A percentile compares a stretch with the other conserved stretches of the same genome.
phyloP scores from a whole-genome alignment of 2,329 filamentous ascomycete genomes.

The Pseudogymnoascus sp. region DNA sequence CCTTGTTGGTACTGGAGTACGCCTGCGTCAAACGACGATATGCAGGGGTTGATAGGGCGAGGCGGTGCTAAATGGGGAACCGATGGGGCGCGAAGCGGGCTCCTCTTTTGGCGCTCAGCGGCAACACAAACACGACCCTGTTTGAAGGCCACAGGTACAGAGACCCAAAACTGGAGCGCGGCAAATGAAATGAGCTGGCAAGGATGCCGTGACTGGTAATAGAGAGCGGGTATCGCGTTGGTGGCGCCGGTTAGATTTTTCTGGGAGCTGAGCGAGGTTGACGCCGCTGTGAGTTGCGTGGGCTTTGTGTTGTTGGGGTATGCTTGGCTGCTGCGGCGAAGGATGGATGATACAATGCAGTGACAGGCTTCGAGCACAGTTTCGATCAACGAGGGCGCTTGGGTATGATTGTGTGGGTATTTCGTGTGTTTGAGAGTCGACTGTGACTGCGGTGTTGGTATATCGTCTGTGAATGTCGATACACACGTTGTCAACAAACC shows the following conservation, averaged over 20 bases:
- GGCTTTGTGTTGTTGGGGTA: background rate
- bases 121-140: conserved; percentile 9
- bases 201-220: background rate
- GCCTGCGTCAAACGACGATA: conserved; percentile 2
- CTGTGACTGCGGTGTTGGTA: background rate
- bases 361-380: conserved; percentile 5
- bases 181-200: conserved; percentile 5
- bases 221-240: conserved; percentile 6
- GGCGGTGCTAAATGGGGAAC: conserved; percentile 7
- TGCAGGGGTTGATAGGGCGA: conserved; percentile 7
- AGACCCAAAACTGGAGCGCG: conserved; percentile 7
- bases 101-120: conserved; percentile 7
- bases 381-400: conserved; percentile 8
- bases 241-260: background rate
- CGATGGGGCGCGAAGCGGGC: background rate
- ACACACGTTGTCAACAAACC: background rate
- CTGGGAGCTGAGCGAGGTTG: background rate
- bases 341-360: conserved; percentile 8
- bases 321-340: conserved; percentile 1
- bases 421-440: conserved; percentile 3
- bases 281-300: background rate
- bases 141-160: conserved; percentile 3
- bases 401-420: conserved; percentile 2
- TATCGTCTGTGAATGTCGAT: conserved; percentile 3
- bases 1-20: background rate